These are phyloP conservation scores for Leccinum subgranulosum DNA, from an alignment of 768 basidiomycete species.

Conservation along the genomic window DNA sequence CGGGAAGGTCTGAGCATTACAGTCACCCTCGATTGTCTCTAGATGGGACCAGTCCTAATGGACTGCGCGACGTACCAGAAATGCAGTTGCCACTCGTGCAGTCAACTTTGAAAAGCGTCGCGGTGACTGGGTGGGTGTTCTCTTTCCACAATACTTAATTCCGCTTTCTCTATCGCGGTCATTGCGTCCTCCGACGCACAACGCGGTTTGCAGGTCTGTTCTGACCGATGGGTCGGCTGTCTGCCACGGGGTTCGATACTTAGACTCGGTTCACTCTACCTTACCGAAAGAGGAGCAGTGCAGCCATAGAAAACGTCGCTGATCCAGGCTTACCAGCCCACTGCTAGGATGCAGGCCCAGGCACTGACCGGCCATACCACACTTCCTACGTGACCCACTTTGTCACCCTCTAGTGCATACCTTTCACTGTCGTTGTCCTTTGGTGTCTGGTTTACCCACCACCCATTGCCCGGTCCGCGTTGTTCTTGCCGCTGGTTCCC, in stretches of 20 bases:
- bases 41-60: constrained; percentile 24
- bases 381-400: background rate
- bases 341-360: background rate
- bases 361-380: too few species aligned
- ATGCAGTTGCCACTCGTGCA: constrained; percentile 17
- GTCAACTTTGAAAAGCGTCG: constrained; percentile 28
- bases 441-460: background rate
- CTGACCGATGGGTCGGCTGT: accelerated
- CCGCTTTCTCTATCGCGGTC: constrained; percentile 21
- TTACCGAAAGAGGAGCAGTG: constrained; percentile 2
- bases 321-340: background rate
- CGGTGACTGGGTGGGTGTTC: constrained; percentile 24
- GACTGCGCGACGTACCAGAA: constrained; percentile 31
- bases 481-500: constrained; percentile 7
- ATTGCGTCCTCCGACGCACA: constrained; percentile 13
- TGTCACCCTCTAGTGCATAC: constrained; percentile 8
- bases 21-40: constrained; percentile 31
- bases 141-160: background rate
- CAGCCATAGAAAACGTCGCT: background rate
- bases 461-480: background rate
- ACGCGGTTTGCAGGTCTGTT: constrained; percentile 1
- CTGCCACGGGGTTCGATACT: constrained; percentile 1
- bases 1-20: constrained; percentile 33
- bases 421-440: background rate
- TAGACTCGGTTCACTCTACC: background rate